phyloP scores from a whole-genome alignment of 169 alveolate species.

The Nephromyces sp. region DNA sequence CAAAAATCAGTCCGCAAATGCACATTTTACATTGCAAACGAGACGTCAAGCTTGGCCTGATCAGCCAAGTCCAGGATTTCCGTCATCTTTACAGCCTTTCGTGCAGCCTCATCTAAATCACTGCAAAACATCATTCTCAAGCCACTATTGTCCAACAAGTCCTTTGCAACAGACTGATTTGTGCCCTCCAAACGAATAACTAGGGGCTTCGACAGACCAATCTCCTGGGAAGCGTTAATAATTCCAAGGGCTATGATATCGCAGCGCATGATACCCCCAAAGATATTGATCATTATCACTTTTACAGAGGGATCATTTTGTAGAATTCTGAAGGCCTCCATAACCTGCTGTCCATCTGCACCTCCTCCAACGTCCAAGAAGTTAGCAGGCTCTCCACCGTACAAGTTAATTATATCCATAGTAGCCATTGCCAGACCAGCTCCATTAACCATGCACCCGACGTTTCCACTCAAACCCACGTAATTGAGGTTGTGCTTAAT shows the following conservation, averaged over 20 bases:
- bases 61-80: slow-evolving; percentile 4
- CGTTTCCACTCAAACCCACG: slow-evolving; percentile 80
- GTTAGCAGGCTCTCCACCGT: slow-evolving; percentile 90
- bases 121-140: slow-evolving; percentile 61
- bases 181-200: slow-evolving; percentile 83
- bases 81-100: slow-evolving; percentile 74
- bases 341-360: slow-evolving; percentile 77
- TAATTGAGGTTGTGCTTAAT: slow-evolving; percentile 74
- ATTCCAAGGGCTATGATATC: slow-evolving; percentile 81
- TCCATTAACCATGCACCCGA: slow-evolving; percentile 84
- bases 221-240: slow-evolving; percentile 67
- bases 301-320: slow-evolving; percentile 56
- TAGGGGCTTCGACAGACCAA: slow-evolving; percentile 21
- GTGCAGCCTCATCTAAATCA: slow-evolving; percentile 80
- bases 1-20: background rate
- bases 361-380: slow-evolving; percentile 95
- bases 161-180: slow-evolving; percentile 76
- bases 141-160: slow-evolving; percentile 61
- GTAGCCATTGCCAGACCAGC: slow-evolving; percentile 99
- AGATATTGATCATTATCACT: slow-evolving; percentile 82
- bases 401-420: slow-evolving; percentile 57
- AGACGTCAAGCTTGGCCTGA: slow-evolving; percentile 1
- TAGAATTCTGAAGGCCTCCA: slow-evolving; percentile 77
- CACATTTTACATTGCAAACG: background rate
- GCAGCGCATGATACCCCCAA: slow-evolving; percentile 91